phyloP scores from a whole-genome alignment of 257 asterid species.

The Solanum peruvianum region DNA sequence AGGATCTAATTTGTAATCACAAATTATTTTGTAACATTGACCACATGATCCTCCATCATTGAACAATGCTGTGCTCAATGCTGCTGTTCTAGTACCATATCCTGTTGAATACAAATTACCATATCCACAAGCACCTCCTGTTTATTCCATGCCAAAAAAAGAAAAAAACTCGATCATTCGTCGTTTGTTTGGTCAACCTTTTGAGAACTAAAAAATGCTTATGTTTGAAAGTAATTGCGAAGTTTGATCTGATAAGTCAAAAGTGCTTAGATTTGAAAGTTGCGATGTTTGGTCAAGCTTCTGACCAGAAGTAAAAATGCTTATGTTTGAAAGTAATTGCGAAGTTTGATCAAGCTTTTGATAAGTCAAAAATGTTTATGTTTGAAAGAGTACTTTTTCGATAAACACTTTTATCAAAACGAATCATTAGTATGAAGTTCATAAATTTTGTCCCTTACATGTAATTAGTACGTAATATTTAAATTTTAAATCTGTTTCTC shows the following conservation, averaged over 20 bases:
- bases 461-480: not conserved
- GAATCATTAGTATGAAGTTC: not conserved
- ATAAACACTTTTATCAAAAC: too few relatives aligned
- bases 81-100: slow-evolving; percentile 20
- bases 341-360: not conserved
- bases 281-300: not conserved
- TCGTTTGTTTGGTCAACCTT: not conserved
- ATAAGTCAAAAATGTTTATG: not conserved
- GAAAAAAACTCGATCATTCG: not conserved
- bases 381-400: too few relatives aligned
- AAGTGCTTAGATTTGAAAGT: too few relatives aligned
- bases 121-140: slow-evolving; percentile 26
- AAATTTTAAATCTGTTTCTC: not conserved
- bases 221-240: too few relatives aligned
- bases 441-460: not conserved
- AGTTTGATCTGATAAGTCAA: too few relatives aligned
- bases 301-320: not conserved
- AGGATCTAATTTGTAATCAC: slow-evolving; percentile 27
- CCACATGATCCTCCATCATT: slow-evolving; percentile 36
- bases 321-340: not conserved
- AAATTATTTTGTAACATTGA: slow-evolving; percentile 51
- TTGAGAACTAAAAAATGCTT: too few relatives aligned
- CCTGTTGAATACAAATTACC: slow-evolving; percentile 14
- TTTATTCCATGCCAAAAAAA: not conserved
- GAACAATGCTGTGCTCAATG: slow-evolving; percentile 24